Base-by-base conservation (phyloP, 768 basidiomycete genomes). In the Suillus discolor region DNA sequence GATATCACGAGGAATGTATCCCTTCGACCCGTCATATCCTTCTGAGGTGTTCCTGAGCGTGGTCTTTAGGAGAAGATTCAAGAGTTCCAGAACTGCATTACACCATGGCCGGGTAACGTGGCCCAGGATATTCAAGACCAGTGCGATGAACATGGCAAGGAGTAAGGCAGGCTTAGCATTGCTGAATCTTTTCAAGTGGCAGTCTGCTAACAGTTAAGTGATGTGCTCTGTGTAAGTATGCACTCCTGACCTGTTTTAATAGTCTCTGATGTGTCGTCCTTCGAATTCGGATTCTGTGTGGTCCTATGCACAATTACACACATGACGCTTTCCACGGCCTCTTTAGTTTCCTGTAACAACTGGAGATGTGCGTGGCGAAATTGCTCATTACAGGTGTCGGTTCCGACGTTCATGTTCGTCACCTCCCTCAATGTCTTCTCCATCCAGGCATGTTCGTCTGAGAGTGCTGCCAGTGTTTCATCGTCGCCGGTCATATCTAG, bases 51-150 rank as follows among this genome's bases (percentile, higher is more conserved):
- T 20, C 6, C 42, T 8, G 3, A 44, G 42, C 18, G 2, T 44
- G 42, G 42, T 44, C 42, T 44, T 20, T 44, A 44, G 42, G 42
- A 44, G 42, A 44, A 44, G 42, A 44, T 44, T 44, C 42, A 44
- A 44, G 42, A 44, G 18, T 44, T 44, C 42, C 20, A 44, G 42
- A 20, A 44, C 42, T 8, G 42, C 42, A 44, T 44, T 44, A 44
- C 42, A 44, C 42, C 42, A 44, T 8, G 18, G 42, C 18, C 18
- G 8, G 42, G 42, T 44, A 44, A 44, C 7, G 7, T 44, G 42
- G 42, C 42, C 42, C 18, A 44, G 18, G 42, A 44, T n/a, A 45
- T 62, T 45, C 45, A 62, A 38, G 28, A 62, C 47, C 5, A 53
- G 23, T 13, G 47, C 18, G 5, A 62, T 45, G n/a, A 62, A 62